phyloP scores from a whole-genome alignment of 2,329 filamentous ascomycete genomes.

The Capronia americana region DNA sequence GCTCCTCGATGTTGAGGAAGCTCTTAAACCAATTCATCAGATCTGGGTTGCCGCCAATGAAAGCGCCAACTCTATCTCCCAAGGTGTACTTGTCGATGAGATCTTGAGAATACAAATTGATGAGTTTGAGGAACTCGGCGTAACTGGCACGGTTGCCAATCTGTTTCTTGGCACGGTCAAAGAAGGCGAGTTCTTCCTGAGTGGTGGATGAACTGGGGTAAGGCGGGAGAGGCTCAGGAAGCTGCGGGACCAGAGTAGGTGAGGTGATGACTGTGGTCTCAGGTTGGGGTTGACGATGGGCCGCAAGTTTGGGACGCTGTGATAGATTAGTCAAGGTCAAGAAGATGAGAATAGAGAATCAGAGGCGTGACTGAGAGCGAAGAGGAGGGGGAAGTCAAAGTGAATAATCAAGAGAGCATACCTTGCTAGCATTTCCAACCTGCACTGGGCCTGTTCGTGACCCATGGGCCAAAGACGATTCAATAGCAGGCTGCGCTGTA shows the following conservation, averaged over 20 bases:
- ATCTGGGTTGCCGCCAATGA: conserved; percentile 87
- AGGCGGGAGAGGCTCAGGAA: conserved; percentile 85
- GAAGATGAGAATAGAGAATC: neutral
- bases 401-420: conserved; percentile 43
- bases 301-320: conserved; percentile 35
- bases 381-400: conserved; percentile 1
- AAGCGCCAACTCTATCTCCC: conserved; percentile 79
- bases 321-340: neutral
- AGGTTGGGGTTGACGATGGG: conserved; percentile 39
- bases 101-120: conserved; percentile 92
- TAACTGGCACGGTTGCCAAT: conserved; percentile 90
- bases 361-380: neutral
- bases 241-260: conserved; percentile 83
- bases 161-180: conserved; percentile 95
- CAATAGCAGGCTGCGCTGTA: conserved; percentile 44
- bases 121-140: conserved; percentile 95
- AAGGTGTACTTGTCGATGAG: conserved; percentile 86
- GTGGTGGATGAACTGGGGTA: conserved; percentile 74
- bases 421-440: conserved; percentile 58
- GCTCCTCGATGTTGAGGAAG: conserved; percentile 78
- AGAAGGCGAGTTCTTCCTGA: conserved; percentile 88
- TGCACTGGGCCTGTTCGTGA: conserved; percentile 47
- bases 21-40: conserved; percentile 87
- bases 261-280: conserved; percentile 68
- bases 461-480: conserved; percentile 44